These are phyloP conservation scores for Symbiodinium natans DNA, from an alignment of 73 alveolate species.

Conservation along the genomic window DNA sequence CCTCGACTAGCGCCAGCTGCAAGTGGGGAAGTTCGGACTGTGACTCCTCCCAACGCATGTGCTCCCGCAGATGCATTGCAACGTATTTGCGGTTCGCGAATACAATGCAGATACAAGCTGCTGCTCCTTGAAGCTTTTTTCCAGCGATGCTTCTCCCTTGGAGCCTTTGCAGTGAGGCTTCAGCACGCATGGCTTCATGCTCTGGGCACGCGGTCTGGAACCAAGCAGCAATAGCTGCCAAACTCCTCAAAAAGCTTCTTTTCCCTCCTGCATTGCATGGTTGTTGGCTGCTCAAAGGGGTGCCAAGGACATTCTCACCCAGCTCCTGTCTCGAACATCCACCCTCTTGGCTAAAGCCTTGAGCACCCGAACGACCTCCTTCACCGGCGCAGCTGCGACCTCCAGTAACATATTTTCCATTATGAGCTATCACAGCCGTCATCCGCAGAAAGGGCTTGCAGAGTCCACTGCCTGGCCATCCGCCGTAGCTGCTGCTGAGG, in stretches of 20 bases:
- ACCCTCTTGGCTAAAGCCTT: constrained; percentile 66
- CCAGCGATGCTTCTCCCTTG: constrained; percentile 26
- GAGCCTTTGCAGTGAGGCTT: neutral
- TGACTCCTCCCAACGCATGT: constrained; percentile 31
- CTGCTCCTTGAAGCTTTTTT: constrained; percentile 67
- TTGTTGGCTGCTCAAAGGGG: neutral
- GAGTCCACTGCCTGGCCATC: neutral
- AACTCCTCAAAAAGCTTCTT: constrained; percentile 25
- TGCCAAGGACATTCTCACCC: neutral
- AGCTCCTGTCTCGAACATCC: constrained; percentile 79
- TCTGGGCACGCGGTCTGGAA: too few species aligned
- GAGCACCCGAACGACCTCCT: constrained; percentile 87
- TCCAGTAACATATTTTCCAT: neutral
- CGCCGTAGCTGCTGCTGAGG: neutral
- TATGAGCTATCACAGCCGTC: neutral
- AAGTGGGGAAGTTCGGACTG: constrained; percentile 81
- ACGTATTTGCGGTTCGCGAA: neutral
- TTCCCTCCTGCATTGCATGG: constrained; percentile 5
- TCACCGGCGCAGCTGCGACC: constrained; percentile 83
- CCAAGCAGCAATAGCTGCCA: constrained; percentile 38
- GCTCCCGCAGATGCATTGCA: neutral
- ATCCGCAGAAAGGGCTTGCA: too few species aligned
- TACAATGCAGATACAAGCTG: neutral
- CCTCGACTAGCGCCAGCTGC: constrained; percentile 55
- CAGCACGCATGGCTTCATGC: neutral